Evolutionary conservation across 2,329 filamentous ascomycete species (phyloP).

Genomic region (Chalaropsis thielavioides): DNA sequence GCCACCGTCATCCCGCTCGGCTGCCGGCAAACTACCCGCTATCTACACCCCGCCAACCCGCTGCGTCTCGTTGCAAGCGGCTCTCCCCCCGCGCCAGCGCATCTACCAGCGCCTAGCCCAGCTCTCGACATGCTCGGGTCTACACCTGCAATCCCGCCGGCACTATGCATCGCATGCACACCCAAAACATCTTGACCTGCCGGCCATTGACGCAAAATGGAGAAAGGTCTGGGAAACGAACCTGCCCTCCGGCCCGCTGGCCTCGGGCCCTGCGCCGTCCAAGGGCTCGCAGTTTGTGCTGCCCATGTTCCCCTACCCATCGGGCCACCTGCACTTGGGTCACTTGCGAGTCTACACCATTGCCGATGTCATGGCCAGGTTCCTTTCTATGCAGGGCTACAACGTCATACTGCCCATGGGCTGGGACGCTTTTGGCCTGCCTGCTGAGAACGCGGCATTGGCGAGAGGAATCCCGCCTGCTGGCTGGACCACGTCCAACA

Average conservation of each 20-base stretch:
- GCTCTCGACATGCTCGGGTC: background rate
- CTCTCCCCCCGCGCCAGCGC: background rate
- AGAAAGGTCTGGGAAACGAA: slow-evolving; percentile 31
- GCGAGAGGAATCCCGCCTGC: slow-evolving; percentile 65
- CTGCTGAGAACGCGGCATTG: slow-evolving; percentile 82
- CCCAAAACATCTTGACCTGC: slow-evolving; percentile 12
- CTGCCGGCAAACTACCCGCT: slow-evolving; percentile 5
- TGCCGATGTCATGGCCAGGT: slow-evolving; percentile 70
- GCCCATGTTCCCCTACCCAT: slow-evolving; percentile 90
- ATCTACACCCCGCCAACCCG: background rate
- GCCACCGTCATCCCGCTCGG: background rate
- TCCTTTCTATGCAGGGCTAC: slow-evolving; percentile 56
- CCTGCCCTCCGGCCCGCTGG: slow-evolving; percentile 13
- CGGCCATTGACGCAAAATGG: slow-evolving; percentile 36
- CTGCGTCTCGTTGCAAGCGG: background rate
- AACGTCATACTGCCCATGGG: slow-evolving; percentile 79
- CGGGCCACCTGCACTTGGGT: slow-evolving; percentile 71
- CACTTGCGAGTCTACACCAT: slow-evolving; percentile 85
- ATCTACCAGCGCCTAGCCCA: slow-evolving; percentile 4
- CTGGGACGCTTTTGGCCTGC: slow-evolving; percentile 85
- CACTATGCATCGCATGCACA: background rate
- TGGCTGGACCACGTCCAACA: slow-evolving; percentile 68
- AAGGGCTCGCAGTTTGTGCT: slow-evolving; percentile 50
- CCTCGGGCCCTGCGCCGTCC: slow-evolving; percentile 10
- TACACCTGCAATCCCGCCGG: background rate